Evolutionary conservation across 75 land plant species (phyloP).

Genomic region (Sequoia sempervirens): DNA sequence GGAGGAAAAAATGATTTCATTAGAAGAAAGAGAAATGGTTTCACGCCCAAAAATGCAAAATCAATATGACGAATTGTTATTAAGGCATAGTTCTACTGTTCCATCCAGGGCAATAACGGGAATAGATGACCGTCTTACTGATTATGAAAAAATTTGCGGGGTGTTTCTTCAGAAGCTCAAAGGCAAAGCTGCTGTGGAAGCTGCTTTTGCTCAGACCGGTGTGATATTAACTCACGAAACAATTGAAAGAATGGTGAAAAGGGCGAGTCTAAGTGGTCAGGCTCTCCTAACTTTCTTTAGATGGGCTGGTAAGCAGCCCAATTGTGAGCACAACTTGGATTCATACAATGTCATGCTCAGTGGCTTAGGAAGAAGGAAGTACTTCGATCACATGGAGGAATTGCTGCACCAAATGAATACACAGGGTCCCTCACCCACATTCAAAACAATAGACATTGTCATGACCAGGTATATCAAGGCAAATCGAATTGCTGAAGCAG

Average conservation of each 20-base stretch:
- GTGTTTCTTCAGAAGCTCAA: constrained; percentile 58
- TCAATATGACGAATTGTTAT: not conserved
- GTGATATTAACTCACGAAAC: constrained; percentile 33
- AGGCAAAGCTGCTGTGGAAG: constrained; percentile 42
- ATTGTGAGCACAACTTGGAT: not conserved
- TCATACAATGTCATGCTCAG: constrained; percentile 24
- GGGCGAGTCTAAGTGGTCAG: constrained; percentile 49
- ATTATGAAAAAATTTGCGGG: constrained; percentile 54
- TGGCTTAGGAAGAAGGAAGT: constrained; percentile 53
- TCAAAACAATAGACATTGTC: constrained; percentile 41
- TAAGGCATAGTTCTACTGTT: not conserved
- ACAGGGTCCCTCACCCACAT: constrained; percentile 20
- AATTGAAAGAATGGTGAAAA: constrained; percentile 35
- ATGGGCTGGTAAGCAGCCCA: constrained; percentile 55
- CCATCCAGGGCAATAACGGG: not conserved
- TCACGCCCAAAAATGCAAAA: not conserved
- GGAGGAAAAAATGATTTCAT: not conserved
- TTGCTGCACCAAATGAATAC: constrained; percentile 26
- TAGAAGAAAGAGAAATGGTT: not conserved
- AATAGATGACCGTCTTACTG: constrained; percentile 5
- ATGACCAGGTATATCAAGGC: constrained; percentile 39
- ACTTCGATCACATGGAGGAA: constrained; percentile 30
- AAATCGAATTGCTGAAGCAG: constrained; percentile 29
- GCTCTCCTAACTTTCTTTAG: constrained; percentile 51
- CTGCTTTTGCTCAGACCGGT: constrained; percentile 23